Evolutionary conservation across 2,329 filamentous ascomycete genomes (phyloP).

Genomic region (Xylaria sp.): DNA sequence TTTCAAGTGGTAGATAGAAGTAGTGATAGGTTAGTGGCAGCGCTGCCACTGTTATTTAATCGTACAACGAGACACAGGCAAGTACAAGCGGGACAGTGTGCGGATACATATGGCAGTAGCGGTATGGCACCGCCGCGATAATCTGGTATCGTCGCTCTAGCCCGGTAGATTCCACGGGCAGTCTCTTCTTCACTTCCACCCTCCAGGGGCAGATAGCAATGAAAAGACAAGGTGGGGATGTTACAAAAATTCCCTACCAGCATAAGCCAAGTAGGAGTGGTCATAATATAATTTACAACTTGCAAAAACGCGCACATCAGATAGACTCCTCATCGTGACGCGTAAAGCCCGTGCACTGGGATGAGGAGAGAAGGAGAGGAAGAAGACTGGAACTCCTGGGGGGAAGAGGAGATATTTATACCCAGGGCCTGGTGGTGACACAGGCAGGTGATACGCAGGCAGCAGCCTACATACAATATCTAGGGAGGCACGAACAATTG

Average conservation of each 20-base stretch:
- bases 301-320: slow-evolving; percentile 88
- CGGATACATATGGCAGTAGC: too few relatives aligned
- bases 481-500: too few relatives aligned
- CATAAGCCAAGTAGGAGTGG: slow-evolving; percentile 75
- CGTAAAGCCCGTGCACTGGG: slow-evolving; percentile 81
- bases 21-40: too few relatives aligned
- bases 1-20: not conserved
- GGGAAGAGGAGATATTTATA: slow-evolving; percentile 35
- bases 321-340: slow-evolving; percentile 88
- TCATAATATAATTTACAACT: slow-evolving; percentile 89
- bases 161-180: not conserved
- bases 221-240: slow-evolving; percentile 56
- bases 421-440: not conserved
- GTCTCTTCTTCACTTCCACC: slow-evolving; percentile 63
- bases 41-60: too few relatives aligned
- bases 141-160: not conserved
- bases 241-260: slow-evolving; percentile 83
- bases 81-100: too few relatives aligned
- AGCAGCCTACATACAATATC: too few relatives aligned
- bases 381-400: slow-evolving; percentile 21
- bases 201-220: slow-evolving; percentile 59
- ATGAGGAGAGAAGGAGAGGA: slow-evolving; percentile 54
- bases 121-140: not conserved
- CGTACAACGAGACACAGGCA: too few relatives aligned
- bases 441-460: too few relatives aligned